Evolutionary conservation across 768 basidiomycete genomes (phyloP).

Genomic region (Rhodocollybia butyracea): DNA sequence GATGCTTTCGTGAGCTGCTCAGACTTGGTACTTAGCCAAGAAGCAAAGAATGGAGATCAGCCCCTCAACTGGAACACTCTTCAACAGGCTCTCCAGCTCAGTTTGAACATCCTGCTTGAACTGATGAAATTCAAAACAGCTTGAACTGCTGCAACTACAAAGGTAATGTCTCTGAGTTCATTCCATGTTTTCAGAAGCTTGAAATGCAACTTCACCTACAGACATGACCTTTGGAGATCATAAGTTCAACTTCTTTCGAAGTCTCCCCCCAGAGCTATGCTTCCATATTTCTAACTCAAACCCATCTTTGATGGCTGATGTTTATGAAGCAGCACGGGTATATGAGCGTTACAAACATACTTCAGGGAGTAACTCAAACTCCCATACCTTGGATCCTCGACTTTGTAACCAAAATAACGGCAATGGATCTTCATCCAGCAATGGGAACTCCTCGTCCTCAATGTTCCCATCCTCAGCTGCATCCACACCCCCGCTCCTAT

Average conservation of each 20-base stretch:
- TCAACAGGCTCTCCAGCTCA: neutral
- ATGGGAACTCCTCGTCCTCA: neutral
- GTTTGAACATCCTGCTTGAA: neutral
- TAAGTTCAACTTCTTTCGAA: neutral
- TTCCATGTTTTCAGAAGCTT: neutral
- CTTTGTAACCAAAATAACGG: neutral
- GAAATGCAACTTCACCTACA: slow-evolving; percentile 1
- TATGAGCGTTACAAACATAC: slow-evolving; percentile 7
- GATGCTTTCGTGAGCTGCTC: neutral
- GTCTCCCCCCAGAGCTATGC: neutral
- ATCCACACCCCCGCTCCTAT: slow-evolving; percentile 2
- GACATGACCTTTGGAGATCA: slow-evolving; percentile 6
- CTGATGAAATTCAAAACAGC: neutral
- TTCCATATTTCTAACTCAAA: neutral
- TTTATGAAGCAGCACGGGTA: slow-evolving; percentile 11
- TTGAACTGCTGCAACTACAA: neutral
- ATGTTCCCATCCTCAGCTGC: neutral
- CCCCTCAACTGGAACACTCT: neutral
- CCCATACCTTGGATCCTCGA: neutral
- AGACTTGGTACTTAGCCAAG: no score
- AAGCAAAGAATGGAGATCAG: no score
- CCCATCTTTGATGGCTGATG: slow-evolving; percentile 6
- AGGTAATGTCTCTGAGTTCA: slow-evolving; percentile 4
- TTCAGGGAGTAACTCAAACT: neutral
- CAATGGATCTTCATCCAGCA: neutral